Evolutionary conservation across 768 basidiomycete species (phyloP).

Genomic region (Lactarius hatsudake): DNA sequence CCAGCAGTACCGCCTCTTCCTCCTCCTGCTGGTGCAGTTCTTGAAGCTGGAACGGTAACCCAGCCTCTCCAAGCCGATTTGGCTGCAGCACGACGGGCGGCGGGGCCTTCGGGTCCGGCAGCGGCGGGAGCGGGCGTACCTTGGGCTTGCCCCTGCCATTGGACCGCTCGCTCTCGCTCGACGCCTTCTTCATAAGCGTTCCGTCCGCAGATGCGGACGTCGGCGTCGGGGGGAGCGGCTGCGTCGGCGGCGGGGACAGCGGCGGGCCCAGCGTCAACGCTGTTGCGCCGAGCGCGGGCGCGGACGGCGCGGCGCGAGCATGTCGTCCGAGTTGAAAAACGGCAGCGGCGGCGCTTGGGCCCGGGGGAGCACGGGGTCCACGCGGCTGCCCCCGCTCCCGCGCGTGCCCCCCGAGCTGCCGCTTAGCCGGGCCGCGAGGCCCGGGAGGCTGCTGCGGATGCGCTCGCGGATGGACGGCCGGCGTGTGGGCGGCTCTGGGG

Average conservation of each 20-base stretch:
- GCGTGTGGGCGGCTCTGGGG: neutral
- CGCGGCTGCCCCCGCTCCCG: slow-evolving; percentile 3
- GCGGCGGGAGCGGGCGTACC: neutral
- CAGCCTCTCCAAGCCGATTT: neutral
- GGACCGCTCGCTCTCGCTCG: neutral
- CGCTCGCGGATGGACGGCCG: neutral
- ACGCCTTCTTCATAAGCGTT: no score
- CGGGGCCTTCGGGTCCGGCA: neutral
- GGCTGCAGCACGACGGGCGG: neutral
- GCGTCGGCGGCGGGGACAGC: neutral
- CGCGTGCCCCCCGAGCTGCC: neutral
- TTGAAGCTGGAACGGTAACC: no score
- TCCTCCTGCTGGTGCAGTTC: neutral
- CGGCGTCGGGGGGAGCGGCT: neutral
- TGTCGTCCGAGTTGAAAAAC: slow-evolving; percentile 15
- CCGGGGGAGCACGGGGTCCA: slow-evolving; percentile 15
- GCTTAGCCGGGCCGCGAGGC: neutral
- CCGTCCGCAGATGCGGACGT: neutral
- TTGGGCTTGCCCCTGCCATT: neutral
- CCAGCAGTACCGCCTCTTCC: neutral
- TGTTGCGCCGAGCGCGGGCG: neutral
- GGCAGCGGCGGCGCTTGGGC: neutral
- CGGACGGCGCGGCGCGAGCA: slow-evolving; percentile 12
- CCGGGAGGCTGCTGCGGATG: neutral
- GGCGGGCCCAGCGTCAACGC: neutral